A percentile compares a stretch with the other conserved stretches of the same genome.
These are phyloP conservation scores for Xylaria sp. DNA, from an alignment of 2,329 filamentous ascomycete species.

Conservation along the genomic window DNA sequence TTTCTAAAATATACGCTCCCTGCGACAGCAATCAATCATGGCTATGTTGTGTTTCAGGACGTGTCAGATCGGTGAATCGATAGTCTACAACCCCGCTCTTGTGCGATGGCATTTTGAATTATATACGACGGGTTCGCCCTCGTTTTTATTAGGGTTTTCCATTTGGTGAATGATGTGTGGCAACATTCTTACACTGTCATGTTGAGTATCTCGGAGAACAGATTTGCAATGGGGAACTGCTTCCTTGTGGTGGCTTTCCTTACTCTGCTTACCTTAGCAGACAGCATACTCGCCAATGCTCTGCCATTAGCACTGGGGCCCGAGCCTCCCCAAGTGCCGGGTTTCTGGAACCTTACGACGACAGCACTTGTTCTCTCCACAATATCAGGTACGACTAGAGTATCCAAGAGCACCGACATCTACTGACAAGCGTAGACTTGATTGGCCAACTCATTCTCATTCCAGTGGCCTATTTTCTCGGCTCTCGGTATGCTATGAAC, in stretches of 20 bases:
- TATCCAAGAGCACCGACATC: not conserved
- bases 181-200: not conserved
- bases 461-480: not conserved
- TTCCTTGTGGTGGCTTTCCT: conserved; percentile 8
- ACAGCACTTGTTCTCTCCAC: conserved; percentile 14
- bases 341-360: conserved; percentile 25
- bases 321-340: conserved; percentile 3
- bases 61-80: not conserved
- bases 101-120: not conserved
- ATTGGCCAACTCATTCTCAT: conserved; percentile 20
- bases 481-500: conserved; percentile 10
- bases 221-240: not conserved
- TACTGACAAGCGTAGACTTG: conserved; percentile 18
- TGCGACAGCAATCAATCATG: not conserved
- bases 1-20: not conserved
- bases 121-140: not conserved
- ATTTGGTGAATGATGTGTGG: not conserved
- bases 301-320: conserved; percentile 4
- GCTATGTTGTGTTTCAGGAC: not conserved
- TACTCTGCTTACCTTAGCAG: conserved; percentile 22
- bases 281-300: conserved; percentile 14
- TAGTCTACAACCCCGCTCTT: not conserved
- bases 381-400: conserved; percentile 8
- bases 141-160: not conserved
- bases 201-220: not conserved